A percentile compares a stretch with the other conserved stretches of the same genome.
These are phyloP conservation scores for Yarrowia galli DNA, from an alignment of 1,139 yeast genomes.

Conservation along the genomic window DNA sequence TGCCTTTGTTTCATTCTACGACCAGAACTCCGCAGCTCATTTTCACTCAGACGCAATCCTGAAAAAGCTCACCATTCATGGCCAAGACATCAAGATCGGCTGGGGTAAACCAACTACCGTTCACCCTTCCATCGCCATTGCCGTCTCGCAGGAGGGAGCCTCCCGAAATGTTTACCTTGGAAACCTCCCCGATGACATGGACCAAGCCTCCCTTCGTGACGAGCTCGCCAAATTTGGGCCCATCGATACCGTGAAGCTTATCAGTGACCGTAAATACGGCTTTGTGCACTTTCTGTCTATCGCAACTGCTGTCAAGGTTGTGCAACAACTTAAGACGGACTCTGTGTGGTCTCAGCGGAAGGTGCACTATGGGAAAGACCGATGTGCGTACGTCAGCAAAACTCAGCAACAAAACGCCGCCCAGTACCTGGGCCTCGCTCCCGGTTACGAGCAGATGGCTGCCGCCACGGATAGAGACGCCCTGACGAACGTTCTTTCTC, in stretches of 20 bases:
- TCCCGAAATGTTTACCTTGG: constrained; percentile 91
- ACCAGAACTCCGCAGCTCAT: constrained; percentile 54
- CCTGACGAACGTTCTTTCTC: constrained; percentile 57
- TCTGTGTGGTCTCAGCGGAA: constrained; percentile 67
- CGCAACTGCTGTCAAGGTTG: constrained; percentile 82
- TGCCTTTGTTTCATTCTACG: constrained; percentile 58
- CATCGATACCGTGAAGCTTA: constrained; percentile 78
- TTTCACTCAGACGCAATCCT: constrained; percentile 63
- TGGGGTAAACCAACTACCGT: constrained; percentile 75
- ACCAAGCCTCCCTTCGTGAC: constrained; percentile 66
- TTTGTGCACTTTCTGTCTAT: constrained; percentile 82
- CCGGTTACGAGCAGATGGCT: constrained; percentile 84
- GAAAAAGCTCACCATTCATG: constrained; percentile 55
- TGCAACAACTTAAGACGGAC: constrained; percentile 65
- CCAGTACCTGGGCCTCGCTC: constrained; percentile 88
- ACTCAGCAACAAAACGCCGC: constrained; percentile 98
- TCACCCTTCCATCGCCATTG: constrained; percentile 70
- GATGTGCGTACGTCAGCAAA: constrained; percentile 83
- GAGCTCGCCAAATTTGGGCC: constrained; percentile 80
- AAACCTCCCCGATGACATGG: constrained; percentile 63
- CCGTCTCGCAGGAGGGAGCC: constrained; percentile 86
- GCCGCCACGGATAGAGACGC: constrained; percentile 79
- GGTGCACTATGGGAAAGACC: constrained; percentile 85
- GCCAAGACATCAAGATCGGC: constrained; percentile 60
- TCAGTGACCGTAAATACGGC: constrained; percentile 76